A percentile compares a stretch with the other conserved stretches of the same genome.
Conservation (phyloP, 164 flowering plant genomes). For the Stephania japonica region DNA sequence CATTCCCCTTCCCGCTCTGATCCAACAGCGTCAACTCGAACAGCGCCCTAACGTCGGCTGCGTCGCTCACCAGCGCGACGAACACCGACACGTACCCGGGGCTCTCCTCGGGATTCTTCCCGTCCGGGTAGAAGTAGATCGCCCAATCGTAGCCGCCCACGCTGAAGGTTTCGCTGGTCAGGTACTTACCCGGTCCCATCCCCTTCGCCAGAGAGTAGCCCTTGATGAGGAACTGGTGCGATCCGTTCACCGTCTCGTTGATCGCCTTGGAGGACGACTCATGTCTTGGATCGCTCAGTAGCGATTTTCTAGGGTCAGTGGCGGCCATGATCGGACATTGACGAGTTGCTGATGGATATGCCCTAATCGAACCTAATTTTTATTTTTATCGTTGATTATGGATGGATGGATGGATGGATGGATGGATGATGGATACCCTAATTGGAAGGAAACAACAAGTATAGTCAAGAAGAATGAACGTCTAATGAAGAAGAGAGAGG, state of each 20-base stretch:
- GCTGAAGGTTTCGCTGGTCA: slow-evolving; percentile 56
- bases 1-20: slow-evolving; percentile 72
- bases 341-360: not conserved
- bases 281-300: not conserved
- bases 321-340: slow-evolving; percentile 7
- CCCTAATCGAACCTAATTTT: not conserved
- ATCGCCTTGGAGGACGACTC: slow-evolving; percentile 52
- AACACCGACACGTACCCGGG: slow-evolving; percentile 70
- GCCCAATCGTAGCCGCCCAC: slow-evolving; percentile 94
- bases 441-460: too few relatives aligned
- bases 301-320: not conserved
- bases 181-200: slow-evolving; percentile 70
- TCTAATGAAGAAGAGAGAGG: too few relatives aligned
- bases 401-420: too few relatives aligned
- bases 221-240: slow-evolving; percentile 56
- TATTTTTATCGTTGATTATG: too few relatives aligned
- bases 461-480: too few relatives aligned
- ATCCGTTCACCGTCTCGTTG: slow-evolving; percentile 72
- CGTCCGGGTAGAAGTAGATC: slow-evolving; percentile 86
- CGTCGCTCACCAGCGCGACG: slow-evolving; percentile 75
- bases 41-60: slow-evolving; percentile 75
- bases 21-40: slow-evolving; percentile 71
- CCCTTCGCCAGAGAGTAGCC: slow-evolving; percentile 89
- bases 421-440: not conserved
- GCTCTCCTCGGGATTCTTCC: slow-evolving; percentile 76